phyloP scores from a whole-genome alignment of 2,329 filamentous ascomycete genomes.

The Aspergillus intermedius region DNA sequence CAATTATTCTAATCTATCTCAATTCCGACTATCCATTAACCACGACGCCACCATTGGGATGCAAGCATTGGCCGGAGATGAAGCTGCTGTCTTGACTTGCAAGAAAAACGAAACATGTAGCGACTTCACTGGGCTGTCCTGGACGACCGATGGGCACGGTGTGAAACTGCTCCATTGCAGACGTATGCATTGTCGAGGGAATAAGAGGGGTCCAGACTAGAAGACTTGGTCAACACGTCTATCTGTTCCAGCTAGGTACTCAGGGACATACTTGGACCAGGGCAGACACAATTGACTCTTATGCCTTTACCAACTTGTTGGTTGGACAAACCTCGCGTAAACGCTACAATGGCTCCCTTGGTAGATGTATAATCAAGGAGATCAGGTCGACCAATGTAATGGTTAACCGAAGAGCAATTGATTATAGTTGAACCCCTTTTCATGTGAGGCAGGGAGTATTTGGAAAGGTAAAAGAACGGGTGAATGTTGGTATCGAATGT shows the following conservation, averaged over 20 bases:
- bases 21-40: conserved; percentile 40
- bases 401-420: conserved; percentile 80
- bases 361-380: conserved; percentile 76
- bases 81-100: conserved; percentile 67
- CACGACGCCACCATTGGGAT: conserved; percentile 55
- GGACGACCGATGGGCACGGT: conserved; percentile 68
- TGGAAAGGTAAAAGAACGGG: conserved; percentile 72
- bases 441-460: conserved; percentile 71
- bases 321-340: conserved; percentile 71
- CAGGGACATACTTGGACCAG: conserved; percentile 52
- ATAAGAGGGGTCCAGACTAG: conserved; percentile 71
- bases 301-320: conserved; percentile 67
- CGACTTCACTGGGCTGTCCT: conserved; percentile 74
- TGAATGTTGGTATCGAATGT: conserved; percentile 83
- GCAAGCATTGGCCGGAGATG: conserved; percentile 66
- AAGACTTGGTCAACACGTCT: conserved; percentile 2
- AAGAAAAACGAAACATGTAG: conserved; percentile 74
- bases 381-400: conserved; percentile 72
- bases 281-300: conserved; percentile 68
- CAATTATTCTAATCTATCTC: not conserved
- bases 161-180: conserved; percentile 65
- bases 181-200: conserved; percentile 62
- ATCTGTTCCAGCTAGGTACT: not conserved
- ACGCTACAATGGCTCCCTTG: conserved; percentile 66
- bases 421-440: conserved; percentile 68